Base-by-base conservation (phyloP, 2,329 filamentous ascomycete species). In the Colletotrichum lupini region DNA sequence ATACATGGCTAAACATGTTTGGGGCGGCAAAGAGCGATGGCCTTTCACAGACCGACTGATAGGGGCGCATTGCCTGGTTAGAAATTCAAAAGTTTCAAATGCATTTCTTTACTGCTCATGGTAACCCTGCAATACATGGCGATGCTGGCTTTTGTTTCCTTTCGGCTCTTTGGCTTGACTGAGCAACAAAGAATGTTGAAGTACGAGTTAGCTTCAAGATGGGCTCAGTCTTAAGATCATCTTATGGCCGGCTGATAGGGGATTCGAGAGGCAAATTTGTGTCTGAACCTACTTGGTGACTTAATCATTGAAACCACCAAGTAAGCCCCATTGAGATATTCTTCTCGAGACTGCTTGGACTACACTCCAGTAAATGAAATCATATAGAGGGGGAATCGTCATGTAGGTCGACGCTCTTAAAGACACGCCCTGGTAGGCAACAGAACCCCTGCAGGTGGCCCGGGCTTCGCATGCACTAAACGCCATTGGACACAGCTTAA, bases 391-490 rank as follows among this genome's bases (percentile, higher is more conserved):
- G 16, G 37, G 37, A 22, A 49, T 4, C 19, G 1, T 42, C 6
- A 14, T 42, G 37, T 42, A 42, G 19, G 37, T 42, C 16, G 37
- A 42, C 16, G 42, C 8, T 49, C 42, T 22, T 49, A 22, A 2
- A 49, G 19, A 49, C 42, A 49, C 42, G 2, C 19, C 42, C 19
- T 49, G 42, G 42, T 9, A n/a, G 42, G 42, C 3, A 9, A 4
- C 42, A 19, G 19, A 49, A n/a, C 22, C 59, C 42, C 59, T 32
- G 26, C 8, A 26, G 49, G 14, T 62, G 16, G 28, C 26, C 19
- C 57, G 42, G 42, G 42, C 14, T 42, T 78, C n/a, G 58, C 57
- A 22, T 69, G 66, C 46, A n/a, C 37, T 52, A 37, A 28, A 35
- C 22, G 28, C 53, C 11, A 64, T 64, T 64, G 61, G 61, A 37